Conservation (phyloP, 163 green algal species). For the Prototheca wickerhamii region DNA sequence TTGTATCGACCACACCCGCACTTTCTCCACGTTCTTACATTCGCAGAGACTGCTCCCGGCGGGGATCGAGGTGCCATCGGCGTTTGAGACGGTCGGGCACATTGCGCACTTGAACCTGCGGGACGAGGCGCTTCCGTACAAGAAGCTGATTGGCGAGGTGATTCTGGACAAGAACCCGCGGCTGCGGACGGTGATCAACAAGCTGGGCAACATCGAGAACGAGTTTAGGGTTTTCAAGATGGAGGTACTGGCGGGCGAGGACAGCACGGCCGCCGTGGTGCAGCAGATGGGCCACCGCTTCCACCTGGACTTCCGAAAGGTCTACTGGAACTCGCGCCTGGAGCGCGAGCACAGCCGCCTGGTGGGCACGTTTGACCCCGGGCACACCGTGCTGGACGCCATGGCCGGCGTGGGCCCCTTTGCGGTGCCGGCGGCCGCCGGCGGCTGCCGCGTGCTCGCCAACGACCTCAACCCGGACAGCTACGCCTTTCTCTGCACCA, state of each 20-base stretch:
- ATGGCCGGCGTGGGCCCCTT: slow-evolving; percentile 97
- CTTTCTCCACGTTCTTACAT: slow-evolving; percentile 10
- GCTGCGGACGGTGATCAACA: slow-evolving; percentile 90
- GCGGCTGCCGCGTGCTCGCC: slow-evolving; percentile 66
- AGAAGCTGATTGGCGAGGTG: slow-evolving; percentile 72
- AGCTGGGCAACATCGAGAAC: slow-evolving; percentile 85
- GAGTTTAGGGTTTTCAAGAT: slow-evolving; percentile 89
- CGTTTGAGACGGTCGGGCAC: slow-evolving; percentile 92
- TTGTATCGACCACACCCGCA: too few species aligned
- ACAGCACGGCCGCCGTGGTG: slow-evolving; percentile 54
- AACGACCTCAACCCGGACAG: slow-evolving; percentile 95
- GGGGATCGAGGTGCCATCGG: slow-evolving; percentile 69
- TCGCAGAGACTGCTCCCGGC: slow-evolving; percentile 61
- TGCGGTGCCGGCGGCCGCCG: slow-evolving; percentile 77
- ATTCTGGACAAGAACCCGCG: slow-evolving; percentile 93
- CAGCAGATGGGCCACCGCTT: slow-evolving; percentile 78
- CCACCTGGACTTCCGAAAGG: slow-evolving; percentile 78
- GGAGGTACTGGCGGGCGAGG: slow-evolving; percentile 76
- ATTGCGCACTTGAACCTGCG: slow-evolving; percentile 94
- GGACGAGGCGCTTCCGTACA: slow-evolving; percentile 75
- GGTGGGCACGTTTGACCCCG: slow-evolving; percentile 47
- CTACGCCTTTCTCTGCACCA: slow-evolving; percentile 62
- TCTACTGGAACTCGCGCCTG: slow-evolving; percentile 98
- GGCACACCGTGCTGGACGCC: slow-evolving; percentile 77
- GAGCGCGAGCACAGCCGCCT: slow-evolving; percentile 89